Conservation (phyloP, 345 rosid genomes). For the Syzygium aromaticum region DNA sequence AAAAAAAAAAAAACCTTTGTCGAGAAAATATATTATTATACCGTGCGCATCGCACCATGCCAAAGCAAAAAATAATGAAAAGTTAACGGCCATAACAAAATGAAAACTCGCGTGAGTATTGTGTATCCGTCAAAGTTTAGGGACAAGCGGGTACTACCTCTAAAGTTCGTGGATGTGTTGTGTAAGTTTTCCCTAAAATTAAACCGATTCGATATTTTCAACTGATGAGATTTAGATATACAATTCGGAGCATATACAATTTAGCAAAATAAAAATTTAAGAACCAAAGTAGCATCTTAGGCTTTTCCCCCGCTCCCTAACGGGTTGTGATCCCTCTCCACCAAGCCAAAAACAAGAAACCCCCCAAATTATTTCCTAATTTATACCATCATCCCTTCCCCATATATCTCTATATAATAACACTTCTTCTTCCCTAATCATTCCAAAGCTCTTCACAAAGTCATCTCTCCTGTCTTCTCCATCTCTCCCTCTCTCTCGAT, state of each 20-base stretch:
- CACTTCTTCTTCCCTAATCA: neutral
- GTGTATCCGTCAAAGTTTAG: neutral
- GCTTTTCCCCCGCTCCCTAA: neutral
- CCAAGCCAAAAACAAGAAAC: neutral
- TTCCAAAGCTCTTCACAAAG: neutral
- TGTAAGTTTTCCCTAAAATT: neutral
- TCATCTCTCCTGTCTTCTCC: neutral
- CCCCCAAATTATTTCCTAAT: neutral
- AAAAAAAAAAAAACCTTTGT: neutral
- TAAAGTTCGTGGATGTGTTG: neutral
- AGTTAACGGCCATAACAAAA: neutral
- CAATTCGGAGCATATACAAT: neutral
- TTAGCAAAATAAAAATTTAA: neutral
- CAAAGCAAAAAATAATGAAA: fast-evolving
- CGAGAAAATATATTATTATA: neutral
- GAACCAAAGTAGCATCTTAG: neutral
- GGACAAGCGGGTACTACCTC: neutral
- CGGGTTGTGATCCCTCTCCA: neutral
- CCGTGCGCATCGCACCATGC: neutral
- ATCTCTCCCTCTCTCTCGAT: neutral
- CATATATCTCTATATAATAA: neutral
- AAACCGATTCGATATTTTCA: neutral
- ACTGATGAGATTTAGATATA: neutral
- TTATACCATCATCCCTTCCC: neutral
- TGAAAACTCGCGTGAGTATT: neutral